Evolutionary conservation across 257 asterid genomes (phyloP).

Genomic region (Echites panduratus): DNA sequence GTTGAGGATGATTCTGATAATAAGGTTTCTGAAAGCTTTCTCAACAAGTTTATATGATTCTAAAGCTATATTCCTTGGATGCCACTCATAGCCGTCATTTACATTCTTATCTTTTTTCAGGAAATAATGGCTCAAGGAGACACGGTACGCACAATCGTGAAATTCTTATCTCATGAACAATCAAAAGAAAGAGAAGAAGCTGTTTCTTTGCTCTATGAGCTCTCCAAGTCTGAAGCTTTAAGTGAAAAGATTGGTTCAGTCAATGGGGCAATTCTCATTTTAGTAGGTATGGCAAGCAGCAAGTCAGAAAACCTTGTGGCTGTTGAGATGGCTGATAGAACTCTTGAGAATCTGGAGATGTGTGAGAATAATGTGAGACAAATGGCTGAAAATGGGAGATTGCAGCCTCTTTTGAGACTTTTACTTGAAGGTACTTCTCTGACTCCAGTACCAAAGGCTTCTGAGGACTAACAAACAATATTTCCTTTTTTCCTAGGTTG

Average conservation of each 20-base stretch:
- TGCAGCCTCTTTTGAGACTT: constrained; percentile 71
- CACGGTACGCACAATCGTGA: constrained; percentile 77
- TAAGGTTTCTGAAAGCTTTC: constrained; percentile 68
- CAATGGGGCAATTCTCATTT: constrained; percentile 75
- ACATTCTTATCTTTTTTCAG: constrained; percentile 34
- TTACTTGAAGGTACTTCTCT: constrained; percentile 68
- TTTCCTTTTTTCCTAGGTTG: neutral
- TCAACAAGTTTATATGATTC: constrained; percentile 12
- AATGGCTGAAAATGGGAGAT: constrained; percentile 85
- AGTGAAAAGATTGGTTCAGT: constrained; percentile 86
- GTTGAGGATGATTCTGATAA: constrained; percentile 79
- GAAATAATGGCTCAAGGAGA: constrained; percentile 92
- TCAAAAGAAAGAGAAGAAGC: constrained; percentile 92
- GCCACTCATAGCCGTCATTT: constrained; percentile 13
- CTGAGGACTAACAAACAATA: neutral
- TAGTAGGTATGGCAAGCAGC: constrained; percentile 95
- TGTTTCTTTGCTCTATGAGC: constrained; percentile 74
- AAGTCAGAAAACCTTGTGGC: constrained; percentile 61
- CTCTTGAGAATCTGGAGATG: constrained; percentile 68
- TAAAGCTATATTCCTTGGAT: neutral
- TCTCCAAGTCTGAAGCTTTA: constrained; percentile 63
- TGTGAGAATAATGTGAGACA: constrained; percentile 91
- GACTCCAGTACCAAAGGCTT: neutral
- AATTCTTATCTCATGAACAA: constrained; percentile 67
- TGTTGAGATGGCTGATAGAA: constrained; percentile 78